Evolutionary conservation across 352 stramenopile genomes (phyloP), one percentile per base, ranked within the genome.

Genomic region (Globisporangium cederbergense): DNA sequence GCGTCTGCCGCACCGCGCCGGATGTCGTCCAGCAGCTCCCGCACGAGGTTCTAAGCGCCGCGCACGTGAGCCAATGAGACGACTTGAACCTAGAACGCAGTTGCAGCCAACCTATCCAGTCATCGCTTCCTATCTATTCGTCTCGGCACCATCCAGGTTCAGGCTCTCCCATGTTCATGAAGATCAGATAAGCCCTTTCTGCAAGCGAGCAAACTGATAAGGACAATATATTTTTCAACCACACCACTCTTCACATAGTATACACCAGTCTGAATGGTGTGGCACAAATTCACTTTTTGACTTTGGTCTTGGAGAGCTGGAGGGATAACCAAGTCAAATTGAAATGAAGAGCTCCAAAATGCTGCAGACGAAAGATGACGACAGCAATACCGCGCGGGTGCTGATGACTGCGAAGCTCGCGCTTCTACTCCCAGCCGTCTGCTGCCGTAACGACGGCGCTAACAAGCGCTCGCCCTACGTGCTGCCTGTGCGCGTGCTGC

Each of bases 1-100:
- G 53, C 18, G 5, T n/a, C n/a, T 20, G n/a, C 22, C 16, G 13
- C 38, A 0, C 54, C 36, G 1, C 62, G 22, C 30, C 45, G 36
- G 34, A 43, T 52, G 20, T 58, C 53, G n/a, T 58, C 62, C n/a
- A 67, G 62, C 34, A 45, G 62, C 54, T 67, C 62, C 14, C 54
- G 43, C 18, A 43, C 40, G 43, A 46, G 45, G 10, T 67, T 63
- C 30, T 67, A 25, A 49, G 49, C 42, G 42, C 4, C 38, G 4
- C 11, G 38, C 42, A 18, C 11, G 14, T 46, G 42, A 46, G 42
- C 8, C 4, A 46, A 16, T n/a, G 14, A 46, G 7, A 25, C 22
- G 22, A 25, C 22, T 13, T 46, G 14, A n/a, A 8, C 14, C 13
- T 16, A 16, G 20, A 30, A 18, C 5, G 11, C 4, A 42, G 4